These are phyloP conservation scores for Phymatotrichopsis omnivora DNA, from an alignment of 2,329 filamentous ascomycete genomes.

Conservation along the genomic window DNA sequence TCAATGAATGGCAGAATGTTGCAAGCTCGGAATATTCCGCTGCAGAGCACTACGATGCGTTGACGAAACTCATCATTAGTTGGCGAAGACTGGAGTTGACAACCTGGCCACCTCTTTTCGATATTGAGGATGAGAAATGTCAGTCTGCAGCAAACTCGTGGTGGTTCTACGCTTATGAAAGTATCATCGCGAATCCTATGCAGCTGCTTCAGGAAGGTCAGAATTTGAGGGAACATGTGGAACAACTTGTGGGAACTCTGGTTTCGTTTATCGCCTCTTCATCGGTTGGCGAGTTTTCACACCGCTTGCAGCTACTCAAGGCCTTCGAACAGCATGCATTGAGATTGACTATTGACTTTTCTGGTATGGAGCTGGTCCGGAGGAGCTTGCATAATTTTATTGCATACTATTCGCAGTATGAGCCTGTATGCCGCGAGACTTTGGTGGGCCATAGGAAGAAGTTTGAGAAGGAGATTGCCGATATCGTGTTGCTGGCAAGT, in stretches of 20 bases:
- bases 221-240: slow-evolving; percentile 53
- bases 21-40: slow-evolving; percentile 71
- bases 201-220: slow-evolving; percentile 47
- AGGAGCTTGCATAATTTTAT: slow-evolving; percentile 67
- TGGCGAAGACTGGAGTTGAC: slow-evolving; percentile 88
- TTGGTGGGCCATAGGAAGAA: slow-evolving; percentile 57
- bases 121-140: slow-evolving; percentile 68
- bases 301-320: slow-evolving; percentile 60
- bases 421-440: slow-evolving; percentile 52
- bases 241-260: slow-evolving; percentile 62
- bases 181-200: slow-evolving; percentile 65
- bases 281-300: slow-evolving; percentile 68
- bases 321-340: slow-evolving; percentile 56
- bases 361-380: slow-evolving; percentile 48
- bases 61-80: slow-evolving; percentile 70
- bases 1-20: slow-evolving; percentile 93
- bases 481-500: slow-evolving; percentile 84
- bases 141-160: slow-evolving; percentile 71
- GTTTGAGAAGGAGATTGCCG: slow-evolving; percentile 86
- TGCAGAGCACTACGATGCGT: slow-evolving; percentile 57
- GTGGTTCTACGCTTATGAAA: slow-evolving; percentile 96
- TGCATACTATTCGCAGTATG: slow-evolving; percentile 61
- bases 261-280: slow-evolving; percentile 70
- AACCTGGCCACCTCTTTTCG: slow-evolving; percentile 82
- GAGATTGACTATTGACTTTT: slow-evolving; percentile 50